A percentile compares a stretch with the other conserved stretches of the same genome.
Evolutionary conservation across 345 rosid species (phyloP).

Genomic region (Gossypium ekmanianum): DNA sequence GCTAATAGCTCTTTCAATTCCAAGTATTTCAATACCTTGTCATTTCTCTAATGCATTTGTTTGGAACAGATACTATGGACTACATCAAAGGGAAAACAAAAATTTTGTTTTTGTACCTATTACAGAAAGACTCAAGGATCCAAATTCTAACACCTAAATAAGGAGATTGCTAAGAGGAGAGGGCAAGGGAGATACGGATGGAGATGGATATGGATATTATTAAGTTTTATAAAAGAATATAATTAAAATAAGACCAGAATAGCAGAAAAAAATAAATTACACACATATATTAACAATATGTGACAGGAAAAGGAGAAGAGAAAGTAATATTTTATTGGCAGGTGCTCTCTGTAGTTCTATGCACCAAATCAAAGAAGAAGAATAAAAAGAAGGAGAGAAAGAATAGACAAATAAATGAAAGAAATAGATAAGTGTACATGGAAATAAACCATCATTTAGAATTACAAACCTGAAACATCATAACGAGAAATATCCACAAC

Average conservation of each 20-base stretch:
- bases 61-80: neutral
- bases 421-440: neutral
- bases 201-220: neutral
- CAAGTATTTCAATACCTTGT: neutral
- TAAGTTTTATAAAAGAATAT: neutral
- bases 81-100: neutral
- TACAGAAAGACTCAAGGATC: neutral
- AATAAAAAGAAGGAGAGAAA: neutral
- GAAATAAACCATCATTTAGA: slow-evolving; percentile 11
- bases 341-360: neutral
- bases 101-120: neutral
- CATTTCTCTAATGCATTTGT: neutral
- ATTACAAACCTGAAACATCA: slow-evolving; percentile 94
- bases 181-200: neutral
- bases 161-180: neutral
- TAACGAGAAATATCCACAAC: slow-evolving; percentile 87
- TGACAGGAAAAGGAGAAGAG: neutral
- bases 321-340: neutral
- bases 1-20: neutral
- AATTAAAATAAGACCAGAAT: neutral
- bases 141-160: neutral
- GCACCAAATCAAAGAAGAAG: neutral
- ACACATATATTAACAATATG: neutral
- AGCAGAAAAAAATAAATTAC: neutral
- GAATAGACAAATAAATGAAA: neutral